Base-by-base conservation (phyloP, 345 rosid genomes). In the Salix dunnii region DNA sequence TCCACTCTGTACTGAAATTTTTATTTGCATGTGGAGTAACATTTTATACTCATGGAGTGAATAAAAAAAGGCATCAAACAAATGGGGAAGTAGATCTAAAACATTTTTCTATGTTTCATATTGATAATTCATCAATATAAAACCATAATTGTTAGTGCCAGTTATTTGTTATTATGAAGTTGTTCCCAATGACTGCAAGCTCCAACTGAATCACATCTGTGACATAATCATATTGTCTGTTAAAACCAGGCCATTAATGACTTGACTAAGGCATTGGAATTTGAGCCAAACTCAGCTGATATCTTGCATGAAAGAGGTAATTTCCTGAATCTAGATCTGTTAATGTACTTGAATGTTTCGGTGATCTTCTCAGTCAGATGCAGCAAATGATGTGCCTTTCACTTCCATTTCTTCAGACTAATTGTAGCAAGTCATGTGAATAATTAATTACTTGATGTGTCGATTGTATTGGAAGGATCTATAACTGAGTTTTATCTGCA, bases 231-330 rank as follows among this genome's bases (percentile, higher is more conserved):
- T 73, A 63, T 77, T 83, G 70, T 72, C 69, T 67, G 64, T 77
- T 85, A 66, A 68, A 84, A 31, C 71, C 89, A 96, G 99, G 99
- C 99, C 68, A 91, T 93, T 77, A 87, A 85, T 72, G 99, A 93
- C 84, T 86, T 96, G 89, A 89, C 94, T 42, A 90, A 87, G 88
- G 97, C 99, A 81, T 84, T 93, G 81, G 92, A 89, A 77, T 90
- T 88, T 82, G 99, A 96, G 83, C 96, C 93, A 75, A 79, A 90
- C 72, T 91, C 98, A 40, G 87, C 93, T 72, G 98, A 96, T 82
- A 88, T 96, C 78, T 85, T 96, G 75, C 98, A 91, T 75, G 99
- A 96, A 90, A 91, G 96, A 78, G 99, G 99, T 96, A 84, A 79
- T 76, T 78, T 71, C 79, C 74, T 67, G 23, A 75, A 76, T 51